These are phyloP conservation scores for Pleurotus djamor DNA, from an alignment of 768 basidiomycete genomes.

Conservation along the genomic window DNA sequence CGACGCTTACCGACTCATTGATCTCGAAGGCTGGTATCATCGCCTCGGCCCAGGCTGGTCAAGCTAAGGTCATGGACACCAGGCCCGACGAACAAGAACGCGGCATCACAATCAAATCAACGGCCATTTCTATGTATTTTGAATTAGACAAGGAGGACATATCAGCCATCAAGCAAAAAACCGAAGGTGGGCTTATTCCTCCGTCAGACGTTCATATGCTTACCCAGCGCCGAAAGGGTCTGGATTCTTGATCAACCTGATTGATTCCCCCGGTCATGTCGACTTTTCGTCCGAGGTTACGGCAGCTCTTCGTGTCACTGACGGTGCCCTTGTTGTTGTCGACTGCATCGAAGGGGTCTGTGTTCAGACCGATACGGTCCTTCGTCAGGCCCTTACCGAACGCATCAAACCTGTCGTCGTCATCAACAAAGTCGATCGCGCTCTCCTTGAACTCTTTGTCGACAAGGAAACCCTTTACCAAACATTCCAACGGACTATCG, in stretches of 20 bases:
- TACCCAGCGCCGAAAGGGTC: slow-evolving; percentile 46
- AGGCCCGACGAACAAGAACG: slow-evolving; percentile 98
- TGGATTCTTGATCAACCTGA: slow-evolving; percentile 99
- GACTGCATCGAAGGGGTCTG: slow-evolving; percentile 99
- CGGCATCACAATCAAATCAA: slow-evolving; percentile 99
- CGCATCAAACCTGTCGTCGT: slow-evolving; percentile 99
- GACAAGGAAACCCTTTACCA: slow-evolving; percentile 97
- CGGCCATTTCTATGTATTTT: slow-evolving; percentile 99
- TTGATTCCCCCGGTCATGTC: slow-evolving; percentile 99
- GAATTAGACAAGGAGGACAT: slow-evolving; percentile 91
- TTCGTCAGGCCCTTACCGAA: slow-evolving; percentile 95
- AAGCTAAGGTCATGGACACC: slow-evolving; percentile 96
- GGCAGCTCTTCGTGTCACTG: slow-evolving; percentile 98
- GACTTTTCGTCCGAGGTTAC: slow-evolving; percentile 99
- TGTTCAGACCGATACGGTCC: slow-evolving; percentile 99
- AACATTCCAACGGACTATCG: slow-evolving; percentile 96
- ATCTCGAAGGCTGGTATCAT: slow-evolving; percentile 99
- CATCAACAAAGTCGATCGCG: slow-evolving; percentile 99
- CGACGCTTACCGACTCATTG: slow-evolving; percentile 97
- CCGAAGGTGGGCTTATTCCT: slow-evolving; percentile 57
- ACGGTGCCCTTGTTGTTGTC: slow-evolving; percentile 99
- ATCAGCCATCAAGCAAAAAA: slow-evolving; percentile 88
- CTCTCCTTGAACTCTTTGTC: slow-evolving; percentile 97
- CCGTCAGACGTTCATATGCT: background rate
- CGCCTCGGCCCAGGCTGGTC: slow-evolving; percentile 90